These are phyloP conservation scores for Cicer yamashitae DNA, from an alignment of 306 rosid species.

Conservation along the genomic window DNA sequence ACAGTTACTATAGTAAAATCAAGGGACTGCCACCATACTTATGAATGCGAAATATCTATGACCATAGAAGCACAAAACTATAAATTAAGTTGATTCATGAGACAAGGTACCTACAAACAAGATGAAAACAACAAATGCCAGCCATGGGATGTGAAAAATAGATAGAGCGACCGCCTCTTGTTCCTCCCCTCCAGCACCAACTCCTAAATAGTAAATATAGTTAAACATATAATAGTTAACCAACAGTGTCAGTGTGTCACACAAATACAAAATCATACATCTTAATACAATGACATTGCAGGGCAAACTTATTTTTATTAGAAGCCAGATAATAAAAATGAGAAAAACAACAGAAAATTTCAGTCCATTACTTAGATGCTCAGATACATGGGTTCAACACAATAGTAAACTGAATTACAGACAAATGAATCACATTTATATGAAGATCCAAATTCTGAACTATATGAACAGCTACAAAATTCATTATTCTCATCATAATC, in stretches of 20 bases:
- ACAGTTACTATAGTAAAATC: slow-evolving; percentile 32
- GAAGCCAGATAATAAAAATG: slow-evolving; percentile 21
- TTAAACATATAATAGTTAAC: slow-evolving; percentile 31
- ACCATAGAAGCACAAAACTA: slow-evolving; percentile 17
- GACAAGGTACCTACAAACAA: slow-evolving; percentile 98
- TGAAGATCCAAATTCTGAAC: slow-evolving; percentile 11
- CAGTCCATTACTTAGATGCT: slow-evolving; percentile 13
- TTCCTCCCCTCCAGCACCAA: slow-evolving; percentile 99
- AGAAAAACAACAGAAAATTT: slow-evolving; percentile 16
- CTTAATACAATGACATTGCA: slow-evolving; percentile 9
- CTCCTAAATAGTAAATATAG: slow-evolving; percentile 66
- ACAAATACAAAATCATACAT: slow-evolving; percentile 25
- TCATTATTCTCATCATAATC: not conserved
- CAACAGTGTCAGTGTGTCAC: not conserved
- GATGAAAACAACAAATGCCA: slow-evolving; percentile 75
- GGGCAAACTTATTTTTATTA: slow-evolving; percentile 9
- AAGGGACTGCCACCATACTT: slow-evolving; percentile 28
- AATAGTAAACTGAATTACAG: slow-evolving; percentile 2
- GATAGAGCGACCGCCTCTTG: slow-evolving; percentile 83
- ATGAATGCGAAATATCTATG: slow-evolving; percentile 26
- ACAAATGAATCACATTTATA: slow-evolving; percentile 10
- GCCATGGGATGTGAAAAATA: slow-evolving; percentile 82
- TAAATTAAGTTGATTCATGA: slow-evolving; percentile 53
- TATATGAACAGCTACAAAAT: not conserved
- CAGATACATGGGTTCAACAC: not conserved